Conservation (phyloP, 257 asterid genomes). For the Ajuga chamaepitys region DNA sequence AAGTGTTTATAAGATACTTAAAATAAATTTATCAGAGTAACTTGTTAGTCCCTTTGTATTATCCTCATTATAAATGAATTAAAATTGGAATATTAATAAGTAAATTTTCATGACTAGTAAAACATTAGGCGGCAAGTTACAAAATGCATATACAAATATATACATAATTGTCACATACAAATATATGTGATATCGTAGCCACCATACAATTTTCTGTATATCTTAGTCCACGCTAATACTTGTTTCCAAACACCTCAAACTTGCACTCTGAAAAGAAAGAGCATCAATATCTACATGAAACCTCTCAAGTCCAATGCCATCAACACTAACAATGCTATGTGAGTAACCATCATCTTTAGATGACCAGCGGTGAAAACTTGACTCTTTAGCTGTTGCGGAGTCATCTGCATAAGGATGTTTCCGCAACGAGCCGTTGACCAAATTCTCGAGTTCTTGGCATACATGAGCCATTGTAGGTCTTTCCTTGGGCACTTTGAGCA, state of each 20-base stretch:
- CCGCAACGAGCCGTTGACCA: background rate
- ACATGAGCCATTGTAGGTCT: slow-evolving; percentile 73
- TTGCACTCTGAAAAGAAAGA: slow-evolving; percentile 36
- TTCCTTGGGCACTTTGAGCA: slow-evolving; percentile 47
- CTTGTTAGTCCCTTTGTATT: too few species aligned
- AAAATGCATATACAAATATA: too few species aligned
- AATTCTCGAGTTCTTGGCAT: slow-evolving; percentile 50
- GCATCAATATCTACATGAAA: slow-evolving; percentile 45
- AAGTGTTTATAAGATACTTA: too few species aligned
- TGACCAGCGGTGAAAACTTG: background rate
- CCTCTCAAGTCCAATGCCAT: slow-evolving; percentile 52
- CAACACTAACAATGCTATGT: slow-evolving; percentile 38
- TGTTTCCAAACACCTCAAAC: slow-evolving; percentile 58
- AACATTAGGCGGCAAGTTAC: too few species aligned
- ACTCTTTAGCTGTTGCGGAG: background rate
- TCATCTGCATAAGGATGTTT: background rate
- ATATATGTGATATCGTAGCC: background rate
- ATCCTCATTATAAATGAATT: too few species aligned
- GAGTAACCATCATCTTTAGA: slow-evolving; percentile 18
- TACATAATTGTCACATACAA: too few species aligned
- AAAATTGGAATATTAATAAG: too few species aligned
- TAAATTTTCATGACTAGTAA: too few species aligned
- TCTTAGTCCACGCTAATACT: slow-evolving; percentile 22
- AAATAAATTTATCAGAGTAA: too few species aligned
- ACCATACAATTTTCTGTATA: background rate